Percentiles rank a stretch among this genome's conserved stretches.
These are phyloP conservation scores for Kitagawia praeruptora DNA, from an alignment of 129 eudicot species.

Conservation along the genomic window DNA sequence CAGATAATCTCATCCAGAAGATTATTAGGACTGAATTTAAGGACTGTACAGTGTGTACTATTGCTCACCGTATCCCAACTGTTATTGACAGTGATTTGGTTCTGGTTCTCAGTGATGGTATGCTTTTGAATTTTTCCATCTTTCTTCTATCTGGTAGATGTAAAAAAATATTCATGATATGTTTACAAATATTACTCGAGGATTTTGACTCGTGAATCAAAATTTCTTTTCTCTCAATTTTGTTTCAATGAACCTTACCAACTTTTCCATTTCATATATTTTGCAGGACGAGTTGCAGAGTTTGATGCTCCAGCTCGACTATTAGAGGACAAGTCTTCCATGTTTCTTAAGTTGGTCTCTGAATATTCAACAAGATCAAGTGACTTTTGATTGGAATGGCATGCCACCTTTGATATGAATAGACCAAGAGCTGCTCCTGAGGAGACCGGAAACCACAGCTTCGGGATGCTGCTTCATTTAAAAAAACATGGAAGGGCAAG, in stretches of 20 bases:
- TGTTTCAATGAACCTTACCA: background rate
- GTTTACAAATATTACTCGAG: background rate
- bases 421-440: slow-evolving; percentile 9
- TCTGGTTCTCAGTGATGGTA: slow-evolving; percentile 96
- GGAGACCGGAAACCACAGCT: slow-evolving; percentile 16
- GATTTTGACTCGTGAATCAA: background rate
- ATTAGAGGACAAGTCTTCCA: slow-evolving; percentile 73
- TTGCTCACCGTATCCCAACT: slow-evolving; percentile 95
- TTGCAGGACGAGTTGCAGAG: slow-evolving; percentile 87
- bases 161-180: background rate
- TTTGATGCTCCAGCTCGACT: slow-evolving; percentile 71
- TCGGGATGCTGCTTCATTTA: slow-evolving; percentile 9
- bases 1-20: slow-evolving; percentile 89
- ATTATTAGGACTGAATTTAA: slow-evolving; percentile 74
- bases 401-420: slow-evolving; percentile 4
- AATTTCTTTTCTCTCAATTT: background rate
- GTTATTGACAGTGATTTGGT: slow-evolving; percentile 91
- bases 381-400: slow-evolving; percentile 32
- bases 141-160: background rate
- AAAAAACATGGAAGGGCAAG: slow-evolving; percentile 15
- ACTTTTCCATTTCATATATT: slow-evolving; percentile 5
- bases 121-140: slow-evolving; percentile 9
- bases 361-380: slow-evolving; percentile 84
- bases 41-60: slow-evolving; percentile 84
- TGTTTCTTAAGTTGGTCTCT: slow-evolving; percentile 72